phyloP scores from a whole-genome alignment of 2,329 filamentous ascomycete genomes.

The Epichloe hybrida region DNA sequence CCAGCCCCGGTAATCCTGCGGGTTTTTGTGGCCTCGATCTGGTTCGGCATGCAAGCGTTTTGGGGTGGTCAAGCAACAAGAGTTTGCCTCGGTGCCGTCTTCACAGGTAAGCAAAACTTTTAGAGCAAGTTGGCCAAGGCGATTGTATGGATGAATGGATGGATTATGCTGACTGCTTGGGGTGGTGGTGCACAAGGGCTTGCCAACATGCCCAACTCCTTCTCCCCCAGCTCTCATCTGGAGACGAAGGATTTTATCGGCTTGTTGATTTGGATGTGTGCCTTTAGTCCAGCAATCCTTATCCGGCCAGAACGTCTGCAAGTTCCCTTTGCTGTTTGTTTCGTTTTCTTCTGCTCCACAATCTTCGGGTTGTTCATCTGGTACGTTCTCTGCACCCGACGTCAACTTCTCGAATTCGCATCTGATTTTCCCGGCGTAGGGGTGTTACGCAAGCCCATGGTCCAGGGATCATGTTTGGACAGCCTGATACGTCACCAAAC shows the following conservation, averaged over 20 bases:
- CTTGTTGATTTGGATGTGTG: slow-evolving; percentile 13
- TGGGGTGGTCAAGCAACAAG: slow-evolving; percentile 17
- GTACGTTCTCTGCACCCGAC: not conserved
- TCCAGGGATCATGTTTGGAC: slow-evolving; percentile 11
- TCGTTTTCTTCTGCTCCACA: slow-evolving; percentile 11
- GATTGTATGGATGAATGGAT: too few species aligned
- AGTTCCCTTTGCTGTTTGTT: slow-evolving; percentile 14
- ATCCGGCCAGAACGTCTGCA: slow-evolving; percentile 14
- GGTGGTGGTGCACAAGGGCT: slow-evolving; percentile 5
- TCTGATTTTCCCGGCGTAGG: slow-evolving; percentile 1
- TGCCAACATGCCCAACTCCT: slow-evolving; percentile 13
- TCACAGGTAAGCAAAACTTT: slow-evolving; percentile 9
- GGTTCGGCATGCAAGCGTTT: slow-evolving; percentile 18
- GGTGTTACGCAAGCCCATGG: slow-evolving; percentile 11
- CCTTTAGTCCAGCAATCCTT: slow-evolving; percentile 10
- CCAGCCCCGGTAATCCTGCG: slow-evolving; percentile 15
- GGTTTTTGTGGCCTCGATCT: slow-evolving; percentile 14
- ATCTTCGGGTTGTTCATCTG: slow-evolving; percentile 11
- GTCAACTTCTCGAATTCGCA: not conserved
- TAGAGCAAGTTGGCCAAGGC: too few species aligned
- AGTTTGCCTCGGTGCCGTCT: slow-evolving; percentile 15
- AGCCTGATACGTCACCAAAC: slow-evolving; percentile 9
- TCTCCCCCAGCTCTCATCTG: slow-evolving; percentile 11
- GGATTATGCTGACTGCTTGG: not conserved
- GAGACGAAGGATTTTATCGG: slow-evolving; percentile 16